These are phyloP conservation scores for Ophiosphaerella korrae DNA, from an alignment of 2,329 filamentous ascomycete species.

Conservation along the genomic window DNA sequence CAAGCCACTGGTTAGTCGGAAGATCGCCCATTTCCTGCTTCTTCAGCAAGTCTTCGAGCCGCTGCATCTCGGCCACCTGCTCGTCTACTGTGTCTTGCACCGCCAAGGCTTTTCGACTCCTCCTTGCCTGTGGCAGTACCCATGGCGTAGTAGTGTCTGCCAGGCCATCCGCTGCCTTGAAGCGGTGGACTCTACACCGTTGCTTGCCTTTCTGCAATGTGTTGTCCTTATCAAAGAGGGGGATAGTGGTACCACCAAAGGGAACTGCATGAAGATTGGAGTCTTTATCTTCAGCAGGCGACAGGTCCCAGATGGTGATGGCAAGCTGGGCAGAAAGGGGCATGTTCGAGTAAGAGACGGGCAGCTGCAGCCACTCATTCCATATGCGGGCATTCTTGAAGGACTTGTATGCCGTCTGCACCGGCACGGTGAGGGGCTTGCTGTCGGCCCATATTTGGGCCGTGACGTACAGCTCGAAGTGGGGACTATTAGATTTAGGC, in stretches of 20 bases:
- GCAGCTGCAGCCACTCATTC: conserved; percentile 95
- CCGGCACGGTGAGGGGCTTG: conserved; percentile 87
- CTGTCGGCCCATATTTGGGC: conserved; percentile 95
- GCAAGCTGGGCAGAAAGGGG: conserved; percentile 83
- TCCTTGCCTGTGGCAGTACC: conserved; percentile 60
- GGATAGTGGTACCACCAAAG: conserved; percentile 90
- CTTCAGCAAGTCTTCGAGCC: conserved; percentile 89
- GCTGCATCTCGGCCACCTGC: conserved; percentile 83
- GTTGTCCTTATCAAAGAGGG: conserved; percentile 90
- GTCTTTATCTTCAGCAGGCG: conserved; percentile 73
- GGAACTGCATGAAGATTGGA: conserved; percentile 80
- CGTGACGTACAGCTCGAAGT: conserved; percentile 91
- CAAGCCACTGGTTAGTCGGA: conserved; percentile 89
- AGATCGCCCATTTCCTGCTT: conserved; percentile 99
- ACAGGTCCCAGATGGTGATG: conserved; percentile 94
- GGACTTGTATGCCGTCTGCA: conserved; percentile 90
- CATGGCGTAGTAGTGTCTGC: conserved; percentile 81
- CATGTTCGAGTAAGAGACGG: conserved; percentile 80
- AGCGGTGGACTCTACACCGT: conserved; percentile 84
- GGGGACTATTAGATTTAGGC: conserved; percentile 57
- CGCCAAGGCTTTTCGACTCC: conserved; percentile 55
- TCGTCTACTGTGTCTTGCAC: conserved; percentile 58
- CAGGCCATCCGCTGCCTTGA: conserved; percentile 83
- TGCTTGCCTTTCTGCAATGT: conserved; percentile 90
- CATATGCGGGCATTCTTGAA: conserved; percentile 78